These are phyloP conservation scores for Geranium incanum DNA, from an alignment of 441 rosid genomes.

Conservation along the genomic window DNA sequence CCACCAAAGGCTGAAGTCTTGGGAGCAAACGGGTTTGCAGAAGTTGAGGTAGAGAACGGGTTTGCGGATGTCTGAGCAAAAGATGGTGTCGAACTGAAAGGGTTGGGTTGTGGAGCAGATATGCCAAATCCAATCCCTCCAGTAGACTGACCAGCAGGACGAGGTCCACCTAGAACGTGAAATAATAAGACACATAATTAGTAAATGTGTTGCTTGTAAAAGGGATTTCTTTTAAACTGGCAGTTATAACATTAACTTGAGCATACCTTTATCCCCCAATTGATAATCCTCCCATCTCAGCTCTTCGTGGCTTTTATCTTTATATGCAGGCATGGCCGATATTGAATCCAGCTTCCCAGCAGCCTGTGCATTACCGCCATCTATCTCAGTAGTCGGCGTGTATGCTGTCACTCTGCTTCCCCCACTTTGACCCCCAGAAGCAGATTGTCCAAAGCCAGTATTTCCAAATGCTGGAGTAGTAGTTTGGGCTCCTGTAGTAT, in stretches of 20 bases:
- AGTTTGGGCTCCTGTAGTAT: conserved; percentile 53
- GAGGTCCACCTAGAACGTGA: conserved; percentile 61
- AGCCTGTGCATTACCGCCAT: conserved; percentile 42
- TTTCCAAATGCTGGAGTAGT: conserved; percentile 53
- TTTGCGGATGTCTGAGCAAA: conserved; percentile 50
- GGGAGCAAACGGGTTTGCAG: conserved; percentile 48
- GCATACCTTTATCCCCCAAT: conserved; percentile 83
- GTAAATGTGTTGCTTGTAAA: conserved; percentile 7
- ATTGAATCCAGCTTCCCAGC: conserved; percentile 72
- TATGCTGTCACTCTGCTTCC: conserved; percentile 73
- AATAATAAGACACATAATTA: conserved; percentile 7
- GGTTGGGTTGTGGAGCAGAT: conserved; percentile 37
- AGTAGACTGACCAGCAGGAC: conserved; percentile 50
- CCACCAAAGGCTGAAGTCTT: conserved; percentile 41
- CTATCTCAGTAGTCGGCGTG: conserved; percentile 60
- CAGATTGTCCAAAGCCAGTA: conserved; percentile 63
- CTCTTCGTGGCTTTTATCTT: conserved; percentile 83
- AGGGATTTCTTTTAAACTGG: not conserved
- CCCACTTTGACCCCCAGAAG: conserved; percentile 63
- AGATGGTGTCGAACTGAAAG: conserved; percentile 40
- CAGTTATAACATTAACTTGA: not conserved
- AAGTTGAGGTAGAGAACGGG: conserved; percentile 40
- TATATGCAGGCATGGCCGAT: conserved; percentile 73
- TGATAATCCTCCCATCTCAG: conserved; percentile 95
- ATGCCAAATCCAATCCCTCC: conserved; percentile 42